Percentiles rank a stretch among this genome's conserved stretches.
These are phyloP conservation scores for Yamadazyma sp. DNA, from an alignment of 805 yeast genomes.

Conservation along the genomic window DNA sequence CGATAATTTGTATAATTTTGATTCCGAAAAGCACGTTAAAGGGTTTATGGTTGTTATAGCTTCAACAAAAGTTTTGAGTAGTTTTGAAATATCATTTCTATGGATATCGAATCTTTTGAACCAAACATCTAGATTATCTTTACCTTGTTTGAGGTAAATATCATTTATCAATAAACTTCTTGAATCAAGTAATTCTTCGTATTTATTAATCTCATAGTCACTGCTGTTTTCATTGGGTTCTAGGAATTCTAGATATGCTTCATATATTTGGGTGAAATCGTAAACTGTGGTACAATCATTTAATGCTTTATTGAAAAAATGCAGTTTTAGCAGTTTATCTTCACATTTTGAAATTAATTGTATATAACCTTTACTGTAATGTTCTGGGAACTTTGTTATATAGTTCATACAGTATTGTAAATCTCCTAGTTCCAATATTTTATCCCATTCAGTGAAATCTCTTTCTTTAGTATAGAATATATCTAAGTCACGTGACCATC, in stretches of 20 bases:
- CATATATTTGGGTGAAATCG: conserved; percentile 65
- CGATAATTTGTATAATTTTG: conserved; percentile 38
- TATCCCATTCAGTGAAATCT: conserved; percentile 27
- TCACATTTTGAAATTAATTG: not conserved
- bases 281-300: conserved; percentile 44
- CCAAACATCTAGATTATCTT: conserved; percentile 69
- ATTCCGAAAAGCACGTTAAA: conserved; percentile 28
- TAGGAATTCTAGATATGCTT: conserved; percentile 48
- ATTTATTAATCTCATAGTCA: conserved; percentile 33
- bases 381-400: conserved; percentile 51
- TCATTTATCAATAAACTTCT: conserved; percentile 64
- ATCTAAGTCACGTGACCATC: conserved; percentile 3
- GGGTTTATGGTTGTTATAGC: conserved; percentile 73
- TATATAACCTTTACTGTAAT: conserved; percentile 44
- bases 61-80: conserved; percentile 52
- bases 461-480: conserved; percentile 1
- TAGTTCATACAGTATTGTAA: conserved; percentile 9
- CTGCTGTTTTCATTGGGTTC: conserved; percentile 15
- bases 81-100: conserved; percentile 36
- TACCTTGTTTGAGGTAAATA: conserved; percentile 58
- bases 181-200: conserved; percentile 54
- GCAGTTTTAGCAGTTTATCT: conserved; percentile 3
- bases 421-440: conserved; percentile 22
- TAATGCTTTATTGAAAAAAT: conserved; percentile 49
- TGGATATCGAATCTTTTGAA: conserved; percentile 51